Base-by-base conservation (phyloP, 257 asterid genomes). In the Ilex asprella region DNA sequence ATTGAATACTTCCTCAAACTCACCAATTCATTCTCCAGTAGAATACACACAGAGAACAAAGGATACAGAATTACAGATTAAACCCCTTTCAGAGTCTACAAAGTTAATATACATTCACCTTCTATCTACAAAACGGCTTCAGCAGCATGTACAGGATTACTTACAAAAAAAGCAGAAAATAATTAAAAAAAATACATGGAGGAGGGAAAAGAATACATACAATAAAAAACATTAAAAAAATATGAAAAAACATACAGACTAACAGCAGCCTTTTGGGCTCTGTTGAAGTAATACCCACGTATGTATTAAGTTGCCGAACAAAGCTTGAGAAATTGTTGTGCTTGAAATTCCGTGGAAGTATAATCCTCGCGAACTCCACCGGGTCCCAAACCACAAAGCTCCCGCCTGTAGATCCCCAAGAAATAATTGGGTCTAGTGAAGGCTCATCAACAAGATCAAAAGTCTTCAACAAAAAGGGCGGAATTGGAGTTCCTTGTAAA, bases 231-330 rank as follows among this genome's bases (percentile, higher is more conserved):
- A 31, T 27, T 16, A 35, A 39, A 39, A n/a, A n/a, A n/a, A n/a
- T 3, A 60, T 54, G 35, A 44, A 53, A 15, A 58, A 41, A 67
- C 57, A 67, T 5, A 60, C 21, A 68, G 51, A 32, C 59, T 21
- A 73, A 76, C 49, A 59, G 12, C 65, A 66, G 56, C 74, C 73
- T 39, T 54, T 11, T 70, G 61, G 67, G 67, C 69, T 43, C 16
- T 16, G 60, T 47, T 59, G 73, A 73, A 70, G 46, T 67, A 52
- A 71, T 86, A 89, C 95, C 88, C 91, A 89, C 97, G 69, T 89
- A 89, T 60, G 95, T 89, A 70, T 89, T 89, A 35, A 89, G 95
- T 84, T 89, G 97, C 12, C 97, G 92, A 73, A 91, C 96, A 76
- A 91, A 91, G 76, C 97, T 91, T 4, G 96, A 88, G 79, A 85